Base-by-base conservation (phyloP, 306 rosid genomes). In the Lablab purpureus region DNA sequence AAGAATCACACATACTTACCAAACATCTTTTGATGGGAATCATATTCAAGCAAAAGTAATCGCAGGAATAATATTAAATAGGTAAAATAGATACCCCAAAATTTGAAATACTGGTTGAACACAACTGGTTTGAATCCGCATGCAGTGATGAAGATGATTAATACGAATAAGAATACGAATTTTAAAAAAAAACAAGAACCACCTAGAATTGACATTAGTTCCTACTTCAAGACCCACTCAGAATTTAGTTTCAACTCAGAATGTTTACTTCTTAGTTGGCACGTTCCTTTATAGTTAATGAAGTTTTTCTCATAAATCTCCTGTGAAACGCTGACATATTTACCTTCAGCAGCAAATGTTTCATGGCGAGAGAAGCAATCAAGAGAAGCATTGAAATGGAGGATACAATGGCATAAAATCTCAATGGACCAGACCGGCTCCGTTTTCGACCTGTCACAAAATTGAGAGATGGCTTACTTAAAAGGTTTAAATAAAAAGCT, bases 381-480 rank as follows among this genome's bases (percentile, higher is more conserved):
- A 85, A 79, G 67, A 87, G 81, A 65, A 89, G 70, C 71, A 75
- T 34, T 7, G 84, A 69, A 14, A 86, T 7, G 32, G 87, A 75
- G 50, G 97, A 89, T 49, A 79, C 84, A 69, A 80, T 56, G 23
- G 88, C 72, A 85, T 90, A 89, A 54, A 87, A 58, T 81, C 86
- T 87, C 85, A 94, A 79, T 60, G 89, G 82, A 76, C 83, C 75
- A 8, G 81, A 67, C 47, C 87, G 84, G 75, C 96, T 92, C 40
- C 85, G 93, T 81, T 91, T 90, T 81, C 90, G 87, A 80, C 98
- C 96, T 94, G 81, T 52, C 66, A 85, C 77, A 82, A 87, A 71
- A 60, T 58, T 41, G 6, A 72, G 34, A 49, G 45, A 36, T 23
- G 37, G 55, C 18, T 43, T 28, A 32, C 6, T 19, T 45, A 40